Evolutionary conservation across 2,329 filamentous ascomycete species (phyloP), one percentile per base, ranked within the genome.

Genomic region (Drechslera avenae): DNA sequence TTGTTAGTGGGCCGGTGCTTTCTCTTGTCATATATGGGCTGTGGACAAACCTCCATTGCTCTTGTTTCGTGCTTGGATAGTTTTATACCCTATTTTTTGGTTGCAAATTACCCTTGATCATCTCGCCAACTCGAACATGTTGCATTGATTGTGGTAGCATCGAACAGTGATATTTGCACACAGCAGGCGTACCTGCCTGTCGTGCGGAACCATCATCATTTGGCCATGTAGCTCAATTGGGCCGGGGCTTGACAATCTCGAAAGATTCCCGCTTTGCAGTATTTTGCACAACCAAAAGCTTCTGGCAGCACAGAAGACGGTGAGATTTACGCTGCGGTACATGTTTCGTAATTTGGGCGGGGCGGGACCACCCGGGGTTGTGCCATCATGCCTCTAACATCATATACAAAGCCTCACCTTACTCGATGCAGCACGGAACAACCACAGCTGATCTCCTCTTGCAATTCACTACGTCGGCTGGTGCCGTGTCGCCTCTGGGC

Each of bases 361-460:
- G 49, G 42, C 19, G 23, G 5, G 17, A 17, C 39, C 45, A 21
- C 18, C 46, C 41, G 47, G 47, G 51, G 54, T 13, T 2, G 41
- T 46, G 16, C 47, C 28, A 37, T 39, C 4, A 34, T 31, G 34
- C 41, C 39, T 39, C 37, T 21, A 46, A 54, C 43, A 42, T 16
- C 12, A 19, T 31, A 26, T 34, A 39, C 28, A 37, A 12, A 30
- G 39, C 36, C 19, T 16, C 44, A 16, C 42, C 39, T 47, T 41
- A 43, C 53, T 54, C 17, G 37, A 52, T 60, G 28, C 19, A 49
- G 44, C 56, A 64, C 66, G 64, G 66, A 66, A 53, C 39, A 26
- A 35, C 17, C 26, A 30, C n/a, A n/a, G 37, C 67, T 65, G 65
- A 56, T 51, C 50, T 56, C 45, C 33, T 55, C 23, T 51, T 43